Conservation (phyloP, 192 early-diverging fungal species). For the Helicostylum pulchrum region DNA sequence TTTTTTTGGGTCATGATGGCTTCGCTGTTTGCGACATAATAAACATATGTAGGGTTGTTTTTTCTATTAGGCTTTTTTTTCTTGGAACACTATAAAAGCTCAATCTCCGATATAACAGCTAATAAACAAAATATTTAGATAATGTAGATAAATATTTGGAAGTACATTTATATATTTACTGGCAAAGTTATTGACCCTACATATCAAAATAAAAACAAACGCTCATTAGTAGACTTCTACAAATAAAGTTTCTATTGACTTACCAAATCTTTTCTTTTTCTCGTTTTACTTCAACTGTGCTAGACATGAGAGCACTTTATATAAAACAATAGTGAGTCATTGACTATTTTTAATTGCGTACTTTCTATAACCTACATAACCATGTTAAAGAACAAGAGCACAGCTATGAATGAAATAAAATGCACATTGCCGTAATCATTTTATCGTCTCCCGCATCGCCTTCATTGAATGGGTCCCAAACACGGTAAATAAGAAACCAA, state of each 20-base stretch:
- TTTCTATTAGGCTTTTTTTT: not conserved
- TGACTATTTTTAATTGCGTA: not conserved
- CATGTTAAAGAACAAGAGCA: slow-evolving; percentile 21
- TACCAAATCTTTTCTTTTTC: not conserved
- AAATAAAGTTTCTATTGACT: no score
- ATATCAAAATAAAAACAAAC: no score
- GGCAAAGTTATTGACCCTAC: not conserved
- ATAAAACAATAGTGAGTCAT: not conserved
- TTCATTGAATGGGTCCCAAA: slow-evolving; percentile 2
- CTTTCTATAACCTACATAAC: slow-evolving; percentile 10
- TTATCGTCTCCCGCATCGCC: not conserved
- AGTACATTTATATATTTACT: not conserved
- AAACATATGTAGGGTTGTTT: not conserved
- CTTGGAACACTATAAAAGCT: not conserved
- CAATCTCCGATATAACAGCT: not conserved
- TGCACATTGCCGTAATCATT: not conserved
- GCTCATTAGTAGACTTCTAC: no score
- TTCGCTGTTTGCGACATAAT: not conserved
- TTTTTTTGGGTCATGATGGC: not conserved
- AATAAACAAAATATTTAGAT: not conserved
- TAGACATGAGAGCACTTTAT: not conserved
- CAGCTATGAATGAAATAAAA: slow-evolving; percentile 10
- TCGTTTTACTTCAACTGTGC: not conserved
- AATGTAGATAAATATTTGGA: no score
- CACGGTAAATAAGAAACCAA: slow-evolving; percentile 8